phyloP scores from a whole-genome alignment of 345 rosid genomes.

The Eucalyptus virginea region DNA sequence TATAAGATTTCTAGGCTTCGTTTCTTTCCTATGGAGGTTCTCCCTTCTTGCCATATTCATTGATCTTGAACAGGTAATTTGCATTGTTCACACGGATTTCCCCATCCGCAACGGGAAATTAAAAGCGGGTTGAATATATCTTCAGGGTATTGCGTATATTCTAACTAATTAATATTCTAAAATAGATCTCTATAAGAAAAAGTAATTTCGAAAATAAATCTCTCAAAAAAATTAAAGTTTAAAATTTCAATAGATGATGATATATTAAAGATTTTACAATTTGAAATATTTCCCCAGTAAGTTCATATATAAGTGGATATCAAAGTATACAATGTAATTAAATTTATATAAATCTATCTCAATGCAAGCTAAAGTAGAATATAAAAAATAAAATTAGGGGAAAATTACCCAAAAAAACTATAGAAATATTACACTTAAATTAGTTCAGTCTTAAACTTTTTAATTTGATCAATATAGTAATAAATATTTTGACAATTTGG shows the following conservation, averaged over 20 bases:
- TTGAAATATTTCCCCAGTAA: no score
- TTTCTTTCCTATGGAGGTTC: not conserved
- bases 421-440: no score
- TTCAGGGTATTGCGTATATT: not conserved
- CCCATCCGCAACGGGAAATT: not conserved
- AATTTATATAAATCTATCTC: no score
- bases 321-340: no score
- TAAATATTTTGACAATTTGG: no score
- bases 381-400: no score
- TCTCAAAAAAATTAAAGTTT: not conserved
- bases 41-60: not conserved
- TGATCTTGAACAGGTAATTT: not conserved
- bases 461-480: no score
- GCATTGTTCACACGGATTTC: not conserved
- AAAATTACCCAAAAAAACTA: no score
- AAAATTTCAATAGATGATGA: no score
- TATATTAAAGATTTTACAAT: no score
- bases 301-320: no score
- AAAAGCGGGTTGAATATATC: not conserved
- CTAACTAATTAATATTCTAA: not conserved
- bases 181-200: not conserved
- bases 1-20: not conserved
- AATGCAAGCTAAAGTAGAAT: no score
- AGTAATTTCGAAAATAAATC: not conserved
- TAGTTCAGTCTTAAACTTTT: rapidly evolving